Evolutionary conservation across 2,329 filamentous ascomycete species (phyloP), one percentile per base, ranked within the genome.

Genomic region (Fusarium sp.): DNA sequence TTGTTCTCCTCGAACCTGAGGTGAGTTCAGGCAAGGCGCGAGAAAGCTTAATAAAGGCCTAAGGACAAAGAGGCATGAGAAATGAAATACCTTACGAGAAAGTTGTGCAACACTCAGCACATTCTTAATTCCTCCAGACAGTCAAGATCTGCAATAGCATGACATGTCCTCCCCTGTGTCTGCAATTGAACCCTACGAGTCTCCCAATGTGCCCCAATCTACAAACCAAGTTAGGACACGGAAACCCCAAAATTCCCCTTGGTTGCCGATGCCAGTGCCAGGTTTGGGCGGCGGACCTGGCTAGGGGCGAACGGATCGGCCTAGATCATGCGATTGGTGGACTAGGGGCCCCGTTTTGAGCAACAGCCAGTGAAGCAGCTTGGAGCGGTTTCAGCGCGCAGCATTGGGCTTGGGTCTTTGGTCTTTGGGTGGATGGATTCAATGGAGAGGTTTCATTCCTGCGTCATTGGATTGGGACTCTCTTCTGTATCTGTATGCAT

Each of bases 391-490:
- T 70, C 67, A 70, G 62, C 59, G 33, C 46, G 48, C 63, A 68
- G 66, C 62, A 70, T 47, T 56, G 63, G 42, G 48, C 46, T 59
- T 44, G 49, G 58, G 37, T 44, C 41, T 55, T 8, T 24, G 21
- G 42, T 20, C 29, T 54, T 53, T 53, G 44, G 37, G 67, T 69
- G 67, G 63, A 64, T 64, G 58, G 53, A 28, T 43, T 35, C 39
- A 49, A 52, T 52, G 26, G 29, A 57, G 42, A 68, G 63, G 67
- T 70, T 70, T 64, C 67, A 70, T 70, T 70, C 67, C 67, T 70
- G 67, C 67, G 67, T 70, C 67, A 70, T 70, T 68, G 53, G 53
- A 56, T 64, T 49, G 46, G 49, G 63, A 55, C 66, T 67, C 31
- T 48, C 41, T 41, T 29, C 11, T 37, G 28, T 37, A 13, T 53